Base-by-base conservation (phyloP, 192 early-diverging fungal genomes). In the Podila horticola region DNA sequence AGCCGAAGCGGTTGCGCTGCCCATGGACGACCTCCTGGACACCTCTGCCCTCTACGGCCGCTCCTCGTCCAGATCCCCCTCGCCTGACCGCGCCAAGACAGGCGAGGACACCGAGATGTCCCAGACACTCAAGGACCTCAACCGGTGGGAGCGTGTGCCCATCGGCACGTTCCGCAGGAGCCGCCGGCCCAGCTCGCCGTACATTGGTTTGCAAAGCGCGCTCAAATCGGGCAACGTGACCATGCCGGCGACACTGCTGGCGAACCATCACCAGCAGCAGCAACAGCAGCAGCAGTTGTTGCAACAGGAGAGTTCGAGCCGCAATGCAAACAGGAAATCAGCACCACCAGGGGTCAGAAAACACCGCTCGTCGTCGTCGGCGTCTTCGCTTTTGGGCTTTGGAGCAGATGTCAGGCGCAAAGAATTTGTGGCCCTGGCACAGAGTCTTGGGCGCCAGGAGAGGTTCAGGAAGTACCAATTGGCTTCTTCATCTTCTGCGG, bases 1-100 rank as follows among this genome's bases (percentile, higher is more conserved):
- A 5, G 5, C 48, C 10, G 75, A 71, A 8, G 24, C 58, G 0
- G 28, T 15, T 17, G 65, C 68, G 0, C 69, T 89, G 20, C 77
- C 83, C 0, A 86, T 88, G 75, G 87, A 88, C 57, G 87, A 88
- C 34, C 70, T 88, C 5, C 59, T 88, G 28, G 87, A 88, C 58
- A 88, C 85, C 17, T 84, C 84, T 10, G 85, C 83, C 31, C 69
- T 88, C 1, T 85, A 84, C 64, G 77, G 79, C 22, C 75, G 82
- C 13, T 84, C 85, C 0, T 74, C 82, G 0, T 74, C 82, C 3
- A 74, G 86, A 10, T 87, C 86, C 0, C 84, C 84, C 3, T 84
- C 86, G 20, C 86, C 86, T n/a, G 77, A 82, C 3, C 52, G 63
- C 17, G 38, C 69, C 6, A 74, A 66, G 30, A 41, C 33, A 6